Evolutionary conservation across 1,284 basidiomycete genomes (phyloP), one percentile per base, ranked within the genome.

Genomic region (Puccinia triticina): DNA sequence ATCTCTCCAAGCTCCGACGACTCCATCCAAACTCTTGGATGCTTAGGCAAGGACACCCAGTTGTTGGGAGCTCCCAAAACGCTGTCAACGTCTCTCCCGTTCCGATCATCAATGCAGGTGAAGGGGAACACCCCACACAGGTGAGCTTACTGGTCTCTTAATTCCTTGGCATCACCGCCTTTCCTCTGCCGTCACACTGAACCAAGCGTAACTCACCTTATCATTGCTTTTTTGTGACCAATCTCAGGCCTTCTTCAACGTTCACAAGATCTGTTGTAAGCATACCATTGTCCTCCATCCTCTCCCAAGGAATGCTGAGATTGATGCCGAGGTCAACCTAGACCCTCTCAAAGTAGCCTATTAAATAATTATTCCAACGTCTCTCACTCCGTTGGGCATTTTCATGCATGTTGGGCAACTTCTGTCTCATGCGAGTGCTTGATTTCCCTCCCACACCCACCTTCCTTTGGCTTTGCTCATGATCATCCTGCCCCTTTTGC

Each of bases 251-350:
- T 89, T 98, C 66, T 89, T 99, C 83, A 97, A 99, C 87, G 92
- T 98, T 40, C 99, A 95, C 88, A 98, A 96, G 64, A 99, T 99
- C 85, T 95, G 97, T 40, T 98, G 98, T 89, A 92, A 95, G 84
- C 93, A 94, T 81, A 95, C 96, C 91, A 98, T 98, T 84, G 95
- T 99, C 84, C 95, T 99, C 93, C 97, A 99, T 88, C 97, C 97
- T 23, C 89, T 99, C 66, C 97, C 97, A n/a, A 89, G 97, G 85
- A 96, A 96, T 86, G 94, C 86, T 92, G 95, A 99, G 92, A 96
- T 99, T 85, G 95, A 97, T 87, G 94, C 95, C 8, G 96, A 98
- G 87, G 95, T 99, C 77, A 97, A 99, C 88, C 98, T 97, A 86
- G 96, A 99, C 88, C 93, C 91, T 18, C 91, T 93, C 69, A 91